Percentiles rank a stretch among this genome's conserved stretches.
phyloP scores from a whole-genome alignment of 305 asterid species.

The Withania somnifera region DNA sequence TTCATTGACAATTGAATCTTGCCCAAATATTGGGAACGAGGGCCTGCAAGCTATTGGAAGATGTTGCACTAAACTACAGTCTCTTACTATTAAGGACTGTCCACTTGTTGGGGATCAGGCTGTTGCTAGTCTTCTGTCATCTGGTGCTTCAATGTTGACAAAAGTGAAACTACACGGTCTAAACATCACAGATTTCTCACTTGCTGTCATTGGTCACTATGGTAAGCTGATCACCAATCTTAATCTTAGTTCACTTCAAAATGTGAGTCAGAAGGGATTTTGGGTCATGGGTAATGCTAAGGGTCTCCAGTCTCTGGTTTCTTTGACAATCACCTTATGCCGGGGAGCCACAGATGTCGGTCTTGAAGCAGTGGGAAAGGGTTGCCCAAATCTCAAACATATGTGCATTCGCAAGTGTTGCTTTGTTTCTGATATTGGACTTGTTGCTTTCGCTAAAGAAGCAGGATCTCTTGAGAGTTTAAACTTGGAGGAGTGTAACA shows the following conservation, averaged over 20 bases:
- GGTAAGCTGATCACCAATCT: conserved; percentile 60
- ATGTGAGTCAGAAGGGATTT: conserved; percentile 80
- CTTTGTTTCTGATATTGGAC: conserved; percentile 73
- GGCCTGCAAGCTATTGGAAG: conserved; percentile 58
- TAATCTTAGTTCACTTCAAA: conserved; percentile 53
- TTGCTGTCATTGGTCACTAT: conserved; percentile 75
- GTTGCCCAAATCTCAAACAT: conserved; percentile 55
- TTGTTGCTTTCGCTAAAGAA: conserved; percentile 56
- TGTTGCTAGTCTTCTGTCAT: conserved; percentile 47
- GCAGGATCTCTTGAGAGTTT: conserved; percentile 53
- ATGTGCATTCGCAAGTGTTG: conserved; percentile 52
- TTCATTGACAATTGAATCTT: conserved; percentile 58
- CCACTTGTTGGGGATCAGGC: conserved; percentile 76
- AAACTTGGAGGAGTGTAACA: conserved; percentile 80
- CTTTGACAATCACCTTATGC: conserved; percentile 55
- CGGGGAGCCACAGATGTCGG: conserved; percentile 63
- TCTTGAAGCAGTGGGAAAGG: conserved; percentile 60
- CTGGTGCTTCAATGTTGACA: conserved; percentile 42
- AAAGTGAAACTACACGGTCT: conserved; percentile 65
- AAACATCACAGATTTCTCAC: conserved; percentile 57
- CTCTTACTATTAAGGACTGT: conserved; percentile 62
- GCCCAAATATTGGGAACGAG: conserved; percentile 53
- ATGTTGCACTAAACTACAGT: conserved; percentile 54
- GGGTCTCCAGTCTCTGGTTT: conserved; percentile 48
- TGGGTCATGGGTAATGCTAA: conserved; percentile 88